Evolutionary conservation across 148 eudicot genomes (phyloP).

Genomic region (Vaccinium corymbosum): DNA sequence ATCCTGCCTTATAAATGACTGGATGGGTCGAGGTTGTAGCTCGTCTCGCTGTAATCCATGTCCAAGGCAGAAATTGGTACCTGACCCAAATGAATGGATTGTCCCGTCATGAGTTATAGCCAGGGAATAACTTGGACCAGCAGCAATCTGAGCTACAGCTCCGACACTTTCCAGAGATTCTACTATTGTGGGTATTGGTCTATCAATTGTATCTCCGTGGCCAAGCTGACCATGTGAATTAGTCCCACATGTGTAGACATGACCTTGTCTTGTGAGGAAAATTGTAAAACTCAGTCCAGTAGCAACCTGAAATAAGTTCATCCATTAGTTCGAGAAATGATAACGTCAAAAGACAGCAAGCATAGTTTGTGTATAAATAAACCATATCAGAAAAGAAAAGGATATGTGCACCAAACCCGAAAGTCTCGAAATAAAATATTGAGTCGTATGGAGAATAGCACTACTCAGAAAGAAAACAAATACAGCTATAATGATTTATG

Average conservation of each 20-base stretch:
- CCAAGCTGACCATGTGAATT: slow-evolving; percentile 89
- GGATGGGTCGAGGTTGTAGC: slow-evolving; percentile 68
- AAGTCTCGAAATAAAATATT: neutral
- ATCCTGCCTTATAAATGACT: slow-evolving; percentile 66
- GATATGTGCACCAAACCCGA: neutral
- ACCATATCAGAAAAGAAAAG: neutral
- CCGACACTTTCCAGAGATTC: slow-evolving; percentile 50
- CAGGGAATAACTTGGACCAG: slow-evolving; percentile 82
- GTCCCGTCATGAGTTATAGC: slow-evolving; percentile 70
- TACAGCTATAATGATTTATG: no score
- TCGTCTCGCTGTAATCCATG: slow-evolving; percentile 90
- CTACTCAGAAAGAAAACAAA: no score
- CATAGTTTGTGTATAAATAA: neutral
- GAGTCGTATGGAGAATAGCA: no score
- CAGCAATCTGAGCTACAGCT: slow-evolving; percentile 65
- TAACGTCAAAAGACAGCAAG: neutral
- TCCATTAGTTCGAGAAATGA: neutral
- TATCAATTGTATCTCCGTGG: slow-evolving; percentile 76
- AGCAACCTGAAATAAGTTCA: slow-evolving; percentile 59
- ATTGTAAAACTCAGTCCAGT: slow-evolving; percentile 83
- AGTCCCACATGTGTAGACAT: slow-evolving; percentile 79
- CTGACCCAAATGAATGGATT: slow-evolving; percentile 81
- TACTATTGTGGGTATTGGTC: slow-evolving; percentile 57
- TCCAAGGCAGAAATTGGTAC: slow-evolving; percentile 83
- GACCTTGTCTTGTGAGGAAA: slow-evolving; percentile 75